Base-by-base conservation (phyloP, 2,329 filamentous ascomycete species). In the Aspergillus tanneri region DNA sequence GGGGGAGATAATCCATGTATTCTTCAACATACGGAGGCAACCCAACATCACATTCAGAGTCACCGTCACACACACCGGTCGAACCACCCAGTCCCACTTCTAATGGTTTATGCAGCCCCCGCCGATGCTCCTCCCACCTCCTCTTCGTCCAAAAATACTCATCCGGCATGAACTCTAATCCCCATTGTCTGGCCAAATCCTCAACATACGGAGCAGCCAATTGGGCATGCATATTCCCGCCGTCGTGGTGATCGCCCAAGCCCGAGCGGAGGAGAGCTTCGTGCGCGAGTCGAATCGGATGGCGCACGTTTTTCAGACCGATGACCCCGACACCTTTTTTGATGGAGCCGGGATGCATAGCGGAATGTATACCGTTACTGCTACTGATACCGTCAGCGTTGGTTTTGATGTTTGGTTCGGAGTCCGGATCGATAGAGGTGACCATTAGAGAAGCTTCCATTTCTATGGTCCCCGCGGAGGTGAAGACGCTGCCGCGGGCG, bases 381-480 rank as follows among this genome's bases (percentile, higher is more conserved):
- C n/a, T n/a, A n/a, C n/a, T n/a, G n/a, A n/a, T n/a, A n/a, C n/a
- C n/a, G n/a, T n/a, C n/a, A n/a, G n/a, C n/a, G n/a, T n/a, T n/a
- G n/a, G n/a, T n/a, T n/a, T n/a, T n/a, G 21, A 21, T 9, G 19
- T 11, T 25, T n/a, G 16, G 25, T n/a, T 8, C 10, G 28, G 41
- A 35, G 28, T 34, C 16, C 7, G 3, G 36, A 22, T 4, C 16
- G 36, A 69, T 47, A 1, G 65, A 67, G 2, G 86, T 87, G 0
- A 95, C 87, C 90, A 95, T 95, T 43, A 95, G 81, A 7, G 84
- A 88, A 1, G 88, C 88, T 71, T 96, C 90, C 52, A 95, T 83
- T 72, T 96, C 88, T 66, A 91, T 90, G 53, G 84, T 80, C 14
- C 90, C 91, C 56, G 86, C 84, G 42, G 85, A 82, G 0, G 89